Conservation (phyloP, 1,284 basidiomycete genomes). For the Ustilago cynodontis region DNA sequence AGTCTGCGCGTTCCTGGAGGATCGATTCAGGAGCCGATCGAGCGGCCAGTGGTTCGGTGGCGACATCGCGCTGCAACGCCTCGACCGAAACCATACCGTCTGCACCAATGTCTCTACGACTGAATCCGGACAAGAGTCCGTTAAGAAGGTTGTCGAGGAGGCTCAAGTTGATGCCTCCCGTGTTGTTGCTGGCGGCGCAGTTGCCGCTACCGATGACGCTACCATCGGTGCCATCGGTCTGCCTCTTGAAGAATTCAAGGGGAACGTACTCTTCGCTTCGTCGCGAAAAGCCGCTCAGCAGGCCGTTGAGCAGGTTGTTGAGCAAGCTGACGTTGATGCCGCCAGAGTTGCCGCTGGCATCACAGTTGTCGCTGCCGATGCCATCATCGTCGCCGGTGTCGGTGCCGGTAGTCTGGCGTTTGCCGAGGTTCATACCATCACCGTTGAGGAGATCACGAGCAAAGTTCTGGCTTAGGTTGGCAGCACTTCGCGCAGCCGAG, state of each 20-base stretch:
- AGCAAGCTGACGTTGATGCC: slow-evolving; percentile 55
- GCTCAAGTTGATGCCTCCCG: slow-evolving; percentile 51
- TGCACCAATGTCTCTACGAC: slow-evolving; percentile 27
- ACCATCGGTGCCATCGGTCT: slow-evolving; percentile 22
- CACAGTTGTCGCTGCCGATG: slow-evolving; percentile 40
- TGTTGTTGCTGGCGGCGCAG: slow-evolving; percentile 45
- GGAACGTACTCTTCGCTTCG: slow-evolving; percentile 26
- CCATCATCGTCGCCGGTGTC: slow-evolving; percentile 3
- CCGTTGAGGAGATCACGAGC: slow-evolving; percentile 43
- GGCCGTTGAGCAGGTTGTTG: slow-evolving; percentile 57
- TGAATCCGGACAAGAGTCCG: slow-evolving; percentile 43
- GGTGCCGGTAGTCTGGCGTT: slow-evolving; percentile 21
- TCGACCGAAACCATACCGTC: slow-evolving; percentile 22
- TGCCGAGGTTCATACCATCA: slow-evolving; percentile 53
- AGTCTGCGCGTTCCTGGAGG: slow-evolving; percentile 48
- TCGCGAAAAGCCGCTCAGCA: slow-evolving; percentile 39
- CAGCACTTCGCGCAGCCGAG: slow-evolving; percentile 41
- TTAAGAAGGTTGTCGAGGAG: slow-evolving; percentile 56
- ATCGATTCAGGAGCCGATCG: slow-evolving; percentile 12
- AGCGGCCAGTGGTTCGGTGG: slow-evolving; percentile 6
- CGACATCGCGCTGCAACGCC: slow-evolving; percentile 27
- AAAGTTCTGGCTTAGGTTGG: slow-evolving; percentile 46
- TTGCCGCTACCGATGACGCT: slow-evolving; percentile 32
- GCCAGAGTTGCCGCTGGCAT: slow-evolving; percentile 43
- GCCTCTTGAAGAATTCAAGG: slow-evolving; percentile 36